Base-by-base conservation (phyloP, 2,329 filamentous ascomycete genomes). In the Aaosphaeria pasadenensis region DNA sequence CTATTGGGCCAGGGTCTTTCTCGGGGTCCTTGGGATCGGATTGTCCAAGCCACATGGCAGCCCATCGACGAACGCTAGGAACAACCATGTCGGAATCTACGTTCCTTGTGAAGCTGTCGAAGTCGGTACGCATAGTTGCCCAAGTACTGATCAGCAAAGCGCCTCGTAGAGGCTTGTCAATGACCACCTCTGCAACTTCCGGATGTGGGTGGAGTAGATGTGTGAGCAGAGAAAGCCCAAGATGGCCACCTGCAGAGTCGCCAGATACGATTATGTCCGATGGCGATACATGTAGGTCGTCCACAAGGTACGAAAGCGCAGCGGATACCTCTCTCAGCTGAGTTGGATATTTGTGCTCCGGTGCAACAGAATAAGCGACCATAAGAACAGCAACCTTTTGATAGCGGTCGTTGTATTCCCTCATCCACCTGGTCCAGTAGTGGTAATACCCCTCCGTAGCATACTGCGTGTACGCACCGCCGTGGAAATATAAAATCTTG, bases 121-220 rank as follows among this genome's bases (percentile, higher is more conserved):
- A 31, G 28, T 46, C 43, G 4, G 49, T 51, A 9, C 32, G 5
- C 39, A 51, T 48, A 43, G 32, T 43, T 17, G 48, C 43, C 49
- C 42, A 51, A 2, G 49, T 42, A 30, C 49, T 51, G 24, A 39
- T 32, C 11, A 52, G 29, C 2, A 47, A 30, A 5, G 39, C 40
- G 7, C 53, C 53, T 1, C 29, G 30, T 11, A 56, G 35, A 2
- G 49, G 45, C 5, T 5, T 39, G 5, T 30, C 24, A 17, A 65
- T 47, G 29, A 53, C 43, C 11, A 63, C 31, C 2, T 38, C 29
- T 4, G 49, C 43, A 1, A 60, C 50, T n/a, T 57, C 46, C 24
- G 57, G 54, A 41, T 58, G 58, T 7, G 59, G 57, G 42, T 62
- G 55, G 5, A 63, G 48, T 2, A 62, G 13, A 45, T 64, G 61